These are phyloP conservation scores for Raffaelea deltoideospora DNA, from an alignment of 2,329 filamentous ascomycete genomes.

Conservation along the genomic window DNA sequence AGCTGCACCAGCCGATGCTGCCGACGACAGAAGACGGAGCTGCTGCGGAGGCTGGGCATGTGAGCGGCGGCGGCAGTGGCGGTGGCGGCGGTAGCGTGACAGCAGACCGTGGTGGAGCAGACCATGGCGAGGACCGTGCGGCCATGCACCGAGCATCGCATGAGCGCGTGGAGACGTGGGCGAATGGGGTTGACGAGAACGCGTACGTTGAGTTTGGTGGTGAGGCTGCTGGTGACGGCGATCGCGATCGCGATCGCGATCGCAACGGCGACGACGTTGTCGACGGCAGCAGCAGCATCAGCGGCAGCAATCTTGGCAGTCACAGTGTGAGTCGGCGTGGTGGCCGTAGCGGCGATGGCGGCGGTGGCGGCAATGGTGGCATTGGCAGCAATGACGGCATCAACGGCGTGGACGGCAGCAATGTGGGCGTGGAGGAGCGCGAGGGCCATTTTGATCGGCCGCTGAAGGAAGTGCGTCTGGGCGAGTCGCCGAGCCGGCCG, in stretches of 20 bases:
- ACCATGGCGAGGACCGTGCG: slow-evolving; percentile 4
- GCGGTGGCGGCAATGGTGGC: not conserved
- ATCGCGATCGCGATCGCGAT: not conserved
- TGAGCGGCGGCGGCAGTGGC: too few species aligned
- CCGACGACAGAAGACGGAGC: slow-evolving; percentile 41
- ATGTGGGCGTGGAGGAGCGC: slow-evolving; percentile 39
- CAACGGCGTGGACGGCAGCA: slow-evolving; percentile 24
- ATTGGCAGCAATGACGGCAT: slow-evolving; percentile 7
- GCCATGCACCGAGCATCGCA: slow-evolving; percentile 37
- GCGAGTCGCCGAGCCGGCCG: slow-evolving; percentile 81
- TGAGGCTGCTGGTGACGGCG: slow-evolving; percentile 11
- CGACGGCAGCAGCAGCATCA: too few species aligned
- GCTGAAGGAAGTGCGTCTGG: slow-evolving; percentile 78
- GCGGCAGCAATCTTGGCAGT: too few species aligned
- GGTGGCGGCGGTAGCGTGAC: too few species aligned
- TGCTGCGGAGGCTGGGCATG: slow-evolving; percentile 19
- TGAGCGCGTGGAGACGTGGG: slow-evolving; percentile 74
- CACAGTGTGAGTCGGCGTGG: not conserved
- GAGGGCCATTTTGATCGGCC: slow-evolving; percentile 68
- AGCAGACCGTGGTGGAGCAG: not conserved
- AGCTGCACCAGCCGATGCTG: slow-evolving; percentile 78
- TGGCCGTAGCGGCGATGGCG: not conserved
- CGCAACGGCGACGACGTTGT: too few species aligned
- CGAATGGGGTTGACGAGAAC: slow-evolving; percentile 54
- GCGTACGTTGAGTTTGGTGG: slow-evolving; percentile 14